phyloP scores from a whole-genome alignment of 495 filamentous ascomycete species.

The Lichina pygmaea region DNA sequence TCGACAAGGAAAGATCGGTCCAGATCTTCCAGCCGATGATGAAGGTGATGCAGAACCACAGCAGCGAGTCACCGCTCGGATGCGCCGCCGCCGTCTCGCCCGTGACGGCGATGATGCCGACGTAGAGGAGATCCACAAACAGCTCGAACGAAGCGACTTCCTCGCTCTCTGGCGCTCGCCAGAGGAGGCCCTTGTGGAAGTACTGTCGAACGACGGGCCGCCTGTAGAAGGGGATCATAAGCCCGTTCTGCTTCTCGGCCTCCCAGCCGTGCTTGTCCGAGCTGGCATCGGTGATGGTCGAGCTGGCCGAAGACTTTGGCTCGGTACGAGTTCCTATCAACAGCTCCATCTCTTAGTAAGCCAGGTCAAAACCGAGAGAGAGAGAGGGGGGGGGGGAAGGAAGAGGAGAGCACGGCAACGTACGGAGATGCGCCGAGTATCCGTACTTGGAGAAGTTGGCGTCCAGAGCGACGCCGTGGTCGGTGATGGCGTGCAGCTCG shows the following conservation, averaged over 20 bases:
- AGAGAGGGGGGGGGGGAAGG: background rate
- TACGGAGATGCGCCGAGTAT: conserved; percentile 25
- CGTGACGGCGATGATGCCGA: conserved; percentile 32
- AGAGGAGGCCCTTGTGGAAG: conserved; percentile 31
- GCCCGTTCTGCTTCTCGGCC: conserved; percentile 15
- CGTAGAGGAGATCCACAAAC: conserved; percentile 24
- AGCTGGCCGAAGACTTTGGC: conserved; percentile 6
- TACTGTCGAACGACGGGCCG: conserved; percentile 30
- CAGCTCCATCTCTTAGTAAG: background rate
- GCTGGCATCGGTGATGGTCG: conserved; percentile 3
- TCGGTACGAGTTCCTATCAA: conserved; percentile 5
- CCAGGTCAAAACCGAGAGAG: background rate
- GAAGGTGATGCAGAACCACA: conserved; percentile 26
- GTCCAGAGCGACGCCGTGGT: conserved; percentile 22
- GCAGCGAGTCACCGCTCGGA: conserved; percentile 19
- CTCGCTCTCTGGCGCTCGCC: conserved; percentile 22
- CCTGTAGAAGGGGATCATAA: conserved; percentile 23
- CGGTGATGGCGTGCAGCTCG: conserved; percentile 24
- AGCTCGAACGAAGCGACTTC: conserved; percentile 30
- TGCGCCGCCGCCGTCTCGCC: conserved; percentile 26
- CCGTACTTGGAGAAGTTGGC: conserved; percentile 31
- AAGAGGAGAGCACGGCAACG: conserved; percentile 3
- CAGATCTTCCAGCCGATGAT: conserved; percentile 32
- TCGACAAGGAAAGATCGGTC: conserved; percentile 22
- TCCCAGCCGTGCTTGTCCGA: conserved; percentile 14